Base-by-base conservation (phyloP, 345 rosid genomes). In the Citrus cavaleriei region DNA sequence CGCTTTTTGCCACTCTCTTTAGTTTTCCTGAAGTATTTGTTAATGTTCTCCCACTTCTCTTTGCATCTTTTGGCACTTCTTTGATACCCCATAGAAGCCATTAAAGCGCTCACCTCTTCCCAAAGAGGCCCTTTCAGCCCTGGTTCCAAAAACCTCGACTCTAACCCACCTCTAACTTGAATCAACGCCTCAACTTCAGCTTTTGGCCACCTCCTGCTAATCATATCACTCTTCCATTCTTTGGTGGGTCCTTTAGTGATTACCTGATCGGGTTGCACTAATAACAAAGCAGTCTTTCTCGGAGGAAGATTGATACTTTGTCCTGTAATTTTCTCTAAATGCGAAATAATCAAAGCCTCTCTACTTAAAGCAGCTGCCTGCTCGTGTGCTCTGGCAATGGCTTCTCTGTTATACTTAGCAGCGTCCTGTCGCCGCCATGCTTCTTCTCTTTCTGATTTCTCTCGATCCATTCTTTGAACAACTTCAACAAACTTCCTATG, bases 1-100 rank as follows among this genome's bases (percentile, higher is more conserved):
- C 84, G 77, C 78, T 71, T 85, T 64, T 78, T 85, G 9, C 79
- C 64, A 34, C 81, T 74, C 28, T 78, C 87, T 70, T 78, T 87
- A 57, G 85, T 77, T 72, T 84, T 87, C 77, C 77, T 84, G 46
- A 83, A 87, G 61, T 87, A 87, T 73, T 85, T 87, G 82, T 85
- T 87, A 30, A 85, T 85, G 76, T 87, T 87, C 74, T 87, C 90
- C 90, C 90, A 87, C 60, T 87, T 87, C 70, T 87, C 86, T 81
- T 87, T 87, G 78, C 88, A 87, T 57, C 83, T 84, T 78, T 78
- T 85, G 34, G 88, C 90, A 82, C 86, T 82, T 79, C 88, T 85
- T 54, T 76, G 83, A 25, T 85, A 87, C 22, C 90, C 90, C 78
- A 78, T 68, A 21, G 87, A 82, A 65, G 73, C 79, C 88, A 87